These are phyloP conservation scores for Elsinoe ampelina DNA, from an alignment of 2,329 filamentous ascomycete genomes.

Conservation along the genomic window DNA sequence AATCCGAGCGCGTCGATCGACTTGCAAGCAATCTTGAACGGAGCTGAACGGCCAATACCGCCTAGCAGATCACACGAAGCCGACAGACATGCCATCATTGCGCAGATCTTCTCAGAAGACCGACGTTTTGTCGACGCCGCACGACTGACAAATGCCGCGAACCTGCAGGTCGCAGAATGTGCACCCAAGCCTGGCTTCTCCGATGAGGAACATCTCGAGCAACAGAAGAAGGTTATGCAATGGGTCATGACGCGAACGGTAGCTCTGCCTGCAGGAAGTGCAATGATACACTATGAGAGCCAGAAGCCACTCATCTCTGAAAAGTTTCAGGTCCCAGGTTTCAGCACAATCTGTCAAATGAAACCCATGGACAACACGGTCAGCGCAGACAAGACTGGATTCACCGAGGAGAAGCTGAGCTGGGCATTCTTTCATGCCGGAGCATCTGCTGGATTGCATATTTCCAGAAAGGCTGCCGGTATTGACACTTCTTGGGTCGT, in stretches of 20 bases:
- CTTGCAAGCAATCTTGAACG: conserved; percentile 15
- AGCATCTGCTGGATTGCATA: conserved; percentile 82
- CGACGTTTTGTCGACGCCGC: conserved; percentile 80
- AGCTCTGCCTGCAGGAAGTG: conserved; percentile 78
- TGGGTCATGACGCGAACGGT: conserved; percentile 79
- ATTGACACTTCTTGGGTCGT: conserved; percentile 99
- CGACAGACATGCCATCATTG: conserved; percentile 67
- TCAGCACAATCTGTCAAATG: conserved; percentile 85
- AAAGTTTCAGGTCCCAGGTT: conserved; percentile 79
- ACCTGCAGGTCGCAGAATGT: conserved; percentile 68
- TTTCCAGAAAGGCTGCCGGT: conserved; percentile 79
- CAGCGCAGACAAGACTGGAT: conserved; percentile 77
- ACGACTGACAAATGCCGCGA: conserved; percentile 74
- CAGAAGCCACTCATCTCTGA: conserved; percentile 85
- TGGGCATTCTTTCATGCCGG: conserved; percentile 99
- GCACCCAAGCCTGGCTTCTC: conserved; percentile 66
- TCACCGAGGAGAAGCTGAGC: conserved; percentile 91
- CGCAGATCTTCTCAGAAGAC: conserved; percentile 83
- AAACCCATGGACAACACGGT: conserved; percentile 87
- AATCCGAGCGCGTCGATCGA: background rate
- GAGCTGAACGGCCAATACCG: conserved; percentile 33
- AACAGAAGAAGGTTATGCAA: conserved; percentile 82
- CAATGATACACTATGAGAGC: conserved; percentile 78
- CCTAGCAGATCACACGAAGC: conserved; percentile 74
- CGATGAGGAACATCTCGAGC: conserved; percentile 80